These are phyloP conservation scores for Chytriomyces hyalinus DNA, from an alignment of 192 early-diverging fungal species.

Conservation along the genomic window DNA sequence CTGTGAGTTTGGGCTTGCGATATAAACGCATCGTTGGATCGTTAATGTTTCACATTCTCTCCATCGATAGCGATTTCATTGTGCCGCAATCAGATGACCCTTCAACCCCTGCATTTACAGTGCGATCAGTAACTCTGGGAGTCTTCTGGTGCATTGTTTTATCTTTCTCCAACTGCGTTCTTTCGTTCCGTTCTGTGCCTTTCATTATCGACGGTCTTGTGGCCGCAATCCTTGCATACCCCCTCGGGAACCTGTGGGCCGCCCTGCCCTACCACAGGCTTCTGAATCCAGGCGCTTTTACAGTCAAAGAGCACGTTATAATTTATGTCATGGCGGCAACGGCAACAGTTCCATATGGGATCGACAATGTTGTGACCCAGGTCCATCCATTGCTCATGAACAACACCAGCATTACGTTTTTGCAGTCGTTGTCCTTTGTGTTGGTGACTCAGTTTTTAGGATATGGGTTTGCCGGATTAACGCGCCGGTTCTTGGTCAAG, in stretches of 20 bases:
- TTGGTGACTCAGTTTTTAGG: conserved; percentile 62
- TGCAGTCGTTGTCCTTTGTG: conserved; percentile 49
- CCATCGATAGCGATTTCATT: conserved; percentile 21
- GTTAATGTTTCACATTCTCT: background rate
- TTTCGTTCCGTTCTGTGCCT: conserved; percentile 81
- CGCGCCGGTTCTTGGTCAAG: conserved; percentile 79
- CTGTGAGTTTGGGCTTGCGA: conserved; percentile 18
- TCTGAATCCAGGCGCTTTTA: conserved; percentile 67
- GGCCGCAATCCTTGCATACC: conserved; percentile 76
- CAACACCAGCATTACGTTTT: conserved; percentile 31
- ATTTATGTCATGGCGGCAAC: conserved; percentile 44
- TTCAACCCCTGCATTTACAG: conserved; percentile 20
- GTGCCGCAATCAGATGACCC: conserved; percentile 32
- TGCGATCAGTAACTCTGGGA: conserved; percentile 10
- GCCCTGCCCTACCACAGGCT: background rate
- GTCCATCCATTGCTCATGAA: conserved; percentile 4
- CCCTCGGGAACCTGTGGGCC: conserved; percentile 71
- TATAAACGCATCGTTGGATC: too few relatives aligned
- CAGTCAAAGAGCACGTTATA: conserved; percentile 88
- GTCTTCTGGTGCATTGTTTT: conserved; percentile 17
- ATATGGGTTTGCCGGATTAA: conserved; percentile 57
- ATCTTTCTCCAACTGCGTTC: conserved; percentile 53
- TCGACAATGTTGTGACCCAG: conserved; percentile 47
- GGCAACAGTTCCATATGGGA: conserved; percentile 53
- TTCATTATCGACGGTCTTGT: conserved; percentile 71